Conservation (phyloP, 2,329 filamentous ascomycete genomes). For the Cercospora janseana region DNA sequence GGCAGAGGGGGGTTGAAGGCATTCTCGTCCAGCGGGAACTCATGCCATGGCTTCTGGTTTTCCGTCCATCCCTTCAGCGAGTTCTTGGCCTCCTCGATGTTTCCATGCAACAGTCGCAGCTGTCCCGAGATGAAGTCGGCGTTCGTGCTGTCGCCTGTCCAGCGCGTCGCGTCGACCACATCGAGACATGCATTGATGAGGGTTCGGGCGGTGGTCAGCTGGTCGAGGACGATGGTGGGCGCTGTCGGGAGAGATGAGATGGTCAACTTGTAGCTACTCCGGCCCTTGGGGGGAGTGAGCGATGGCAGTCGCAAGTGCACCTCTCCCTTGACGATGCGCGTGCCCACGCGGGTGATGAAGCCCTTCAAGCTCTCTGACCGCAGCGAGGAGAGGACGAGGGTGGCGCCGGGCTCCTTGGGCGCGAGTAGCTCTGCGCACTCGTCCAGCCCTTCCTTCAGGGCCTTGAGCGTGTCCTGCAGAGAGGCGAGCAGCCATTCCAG, state of each 20-base stretch:
- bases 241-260: slow-evolving; percentile 55
- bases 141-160: slow-evolving; percentile 64
- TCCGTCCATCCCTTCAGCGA: slow-evolving; percentile 57
- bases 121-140: slow-evolving; percentile 59
- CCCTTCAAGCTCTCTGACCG: slow-evolving; percentile 90
- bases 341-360: slow-evolving; percentile 83
- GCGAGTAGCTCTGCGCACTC: slow-evolving; percentile 86
- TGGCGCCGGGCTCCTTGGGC: slow-evolving; percentile 80
- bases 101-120: slow-evolving; percentile 58
- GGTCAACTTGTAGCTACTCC: slow-evolving; percentile 51
- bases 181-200: slow-evolving; percentile 80
- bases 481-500: slow-evolving; percentile 63
- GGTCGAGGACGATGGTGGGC: slow-evolving; percentile 61
- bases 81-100: slow-evolving; percentile 59
- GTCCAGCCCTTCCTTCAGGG: slow-evolving; percentile 70
- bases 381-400: slow-evolving; percentile 81
- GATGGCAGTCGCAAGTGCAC: slow-evolving; percentile 75
- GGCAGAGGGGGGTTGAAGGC: slow-evolving; percentile 64
- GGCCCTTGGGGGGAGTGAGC: slow-evolving; percentile 55
- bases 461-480: slow-evolving; percentile 60
- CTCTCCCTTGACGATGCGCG: slow-evolving; percentile 85
- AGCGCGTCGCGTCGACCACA: slow-evolving; percentile 73
- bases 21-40: slow-evolving; percentile 53
- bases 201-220: slow-evolving; percentile 70
- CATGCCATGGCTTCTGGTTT: slow-evolving; percentile 55